Evolutionary conservation across 192 early-diverging fungal genomes (phyloP).

Genomic region (Kappamyces sp.): DNA sequence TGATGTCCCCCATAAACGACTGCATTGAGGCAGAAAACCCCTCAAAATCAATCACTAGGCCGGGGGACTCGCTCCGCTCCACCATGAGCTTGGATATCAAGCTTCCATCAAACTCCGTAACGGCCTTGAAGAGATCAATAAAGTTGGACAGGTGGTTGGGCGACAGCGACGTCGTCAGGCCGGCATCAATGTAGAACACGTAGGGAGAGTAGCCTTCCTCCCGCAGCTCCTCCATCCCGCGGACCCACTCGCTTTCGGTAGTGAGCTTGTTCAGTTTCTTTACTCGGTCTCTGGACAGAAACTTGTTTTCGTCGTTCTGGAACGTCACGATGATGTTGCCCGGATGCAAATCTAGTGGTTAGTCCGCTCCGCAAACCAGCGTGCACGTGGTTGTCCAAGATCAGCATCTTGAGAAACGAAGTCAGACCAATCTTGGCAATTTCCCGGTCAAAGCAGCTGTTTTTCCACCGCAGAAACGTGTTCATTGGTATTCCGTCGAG

Average conservation of each 20-base stretch:
- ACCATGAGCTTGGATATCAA: constrained; percentile 82
- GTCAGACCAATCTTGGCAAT: constrained; percentile 78
- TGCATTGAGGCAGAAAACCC: constrained; percentile 80
- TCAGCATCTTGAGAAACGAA: constrained; percentile 82
- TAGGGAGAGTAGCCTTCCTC: constrained; percentile 67
- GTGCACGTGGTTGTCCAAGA: constrained; percentile 91
- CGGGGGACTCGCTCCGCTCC: constrained; percentile 70
- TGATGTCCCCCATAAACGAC: constrained; percentile 64
- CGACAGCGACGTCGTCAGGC: constrained; percentile 76
- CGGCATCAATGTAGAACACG: constrained; percentile 85
- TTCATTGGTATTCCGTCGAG: constrained; percentile 70
- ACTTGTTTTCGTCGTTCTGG: constrained; percentile 9
- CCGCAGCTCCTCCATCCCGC: constrained; percentile 45
- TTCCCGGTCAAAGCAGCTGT: constrained; percentile 63
- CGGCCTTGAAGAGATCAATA: constrained; percentile 82
- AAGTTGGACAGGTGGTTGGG: constrained; percentile 74
- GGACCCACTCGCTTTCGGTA: constrained; percentile 16
- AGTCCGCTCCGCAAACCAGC: constrained; percentile 34
- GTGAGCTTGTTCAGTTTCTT: constrained; percentile 15
- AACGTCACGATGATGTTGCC: constrained; percentile 87
- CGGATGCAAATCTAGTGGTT: constrained; percentile 64
- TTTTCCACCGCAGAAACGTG: constrained; percentile 61
- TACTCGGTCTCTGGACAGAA: background rate
- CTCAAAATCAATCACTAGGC: constrained; percentile 63
- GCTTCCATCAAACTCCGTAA: constrained; percentile 81